Conservation (phyloP, 2,329 filamentous ascomycete genomes). For the Stachybotrys chartarum region DNA sequence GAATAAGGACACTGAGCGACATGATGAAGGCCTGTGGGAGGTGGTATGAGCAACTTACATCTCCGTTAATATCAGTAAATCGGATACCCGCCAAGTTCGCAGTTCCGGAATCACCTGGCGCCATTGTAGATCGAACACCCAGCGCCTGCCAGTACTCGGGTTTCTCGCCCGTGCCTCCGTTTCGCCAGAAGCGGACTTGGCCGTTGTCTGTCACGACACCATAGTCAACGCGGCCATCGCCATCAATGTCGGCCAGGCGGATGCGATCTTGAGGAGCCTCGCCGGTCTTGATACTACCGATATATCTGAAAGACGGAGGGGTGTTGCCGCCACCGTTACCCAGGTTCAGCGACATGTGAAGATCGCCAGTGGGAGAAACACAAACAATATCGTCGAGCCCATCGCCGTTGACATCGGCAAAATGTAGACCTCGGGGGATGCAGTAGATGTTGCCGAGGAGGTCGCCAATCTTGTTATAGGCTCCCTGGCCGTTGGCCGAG, state of each 20-base stretch:
- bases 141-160: conserved; percentile 24
- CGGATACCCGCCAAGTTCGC: no score
- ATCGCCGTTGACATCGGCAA: conserved; percentile 6
- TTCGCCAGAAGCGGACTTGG: conserved; percentile 3
- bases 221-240: conserved; percentile 7
- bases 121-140: conserved; percentile 1
- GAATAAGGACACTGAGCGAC: not conserved
- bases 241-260: conserved; percentile 8
- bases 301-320: conserved; percentile 1
- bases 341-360: conserved; percentile 2
- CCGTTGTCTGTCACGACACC: conserved; percentile 3
- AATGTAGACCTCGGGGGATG: conserved; percentile 2
- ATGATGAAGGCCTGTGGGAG: conserved; percentile 8
- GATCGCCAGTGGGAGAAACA: not conserved
- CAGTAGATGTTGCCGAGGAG: conserved; percentile 2
- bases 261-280: not conserved
- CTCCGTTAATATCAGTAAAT: not conserved
- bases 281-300: not conserved
- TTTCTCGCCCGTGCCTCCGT: conserved; percentile 2
- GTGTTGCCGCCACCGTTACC: conserved; percentile 3
- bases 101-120: no score
- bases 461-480: conserved; percentile 4
- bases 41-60: not conserved
- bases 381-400: conserved; percentile 6
- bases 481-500: not conserved